phyloP scores from a whole-genome alignment of 2,329 filamentous ascomycete genomes.

The Annulohypoxylon truncatum region DNA sequence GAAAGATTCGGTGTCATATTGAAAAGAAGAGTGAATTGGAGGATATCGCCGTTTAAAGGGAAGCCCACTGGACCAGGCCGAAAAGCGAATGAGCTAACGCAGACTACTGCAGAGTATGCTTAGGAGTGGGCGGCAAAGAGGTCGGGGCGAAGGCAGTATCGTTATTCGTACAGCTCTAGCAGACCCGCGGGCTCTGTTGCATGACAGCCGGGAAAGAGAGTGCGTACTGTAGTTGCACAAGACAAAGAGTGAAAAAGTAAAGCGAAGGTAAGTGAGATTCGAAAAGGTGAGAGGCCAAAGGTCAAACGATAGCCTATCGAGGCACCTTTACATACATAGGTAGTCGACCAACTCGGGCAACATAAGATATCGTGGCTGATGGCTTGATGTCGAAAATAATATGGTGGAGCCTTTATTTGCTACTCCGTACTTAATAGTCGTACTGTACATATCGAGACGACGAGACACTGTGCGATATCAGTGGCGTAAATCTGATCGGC shows the following conservation, averaged over 20 bases:
- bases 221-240: conserved; percentile 20
- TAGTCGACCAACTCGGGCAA: conserved; percentile 17
- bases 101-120: conserved; percentile 40
- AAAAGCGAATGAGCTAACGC: conserved; percentile 37
- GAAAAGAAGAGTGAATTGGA: conserved; percentile 21
- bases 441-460: neutral
- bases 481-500: neutral
- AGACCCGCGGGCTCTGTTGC: conserved; percentile 22
- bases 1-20: conserved; percentile 29
- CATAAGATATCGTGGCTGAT: conserved; percentile 37
- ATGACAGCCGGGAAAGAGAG: conserved; percentile 16
- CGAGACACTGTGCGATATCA: conserved; percentile 23
- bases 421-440: neutral
- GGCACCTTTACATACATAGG: conserved; percentile 8
- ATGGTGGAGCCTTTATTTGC: conserved; percentile 16
- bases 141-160: conserved; percentile 21
- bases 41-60: conserved; percentile 23
- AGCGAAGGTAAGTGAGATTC: conserved; percentile 16
- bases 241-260: conserved; percentile 8
- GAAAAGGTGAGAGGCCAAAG: conserved; percentile 16
- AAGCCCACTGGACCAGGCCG: conserved; percentile 25
- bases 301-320: conserved; percentile 17
- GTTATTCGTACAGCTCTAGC: conserved; percentile 21
- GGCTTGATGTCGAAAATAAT: conserved; percentile 25
- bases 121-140: conserved; percentile 32